Conservation (phyloP, 2,329 filamentous ascomycete species). For the Venturia nashicola region DNA sequence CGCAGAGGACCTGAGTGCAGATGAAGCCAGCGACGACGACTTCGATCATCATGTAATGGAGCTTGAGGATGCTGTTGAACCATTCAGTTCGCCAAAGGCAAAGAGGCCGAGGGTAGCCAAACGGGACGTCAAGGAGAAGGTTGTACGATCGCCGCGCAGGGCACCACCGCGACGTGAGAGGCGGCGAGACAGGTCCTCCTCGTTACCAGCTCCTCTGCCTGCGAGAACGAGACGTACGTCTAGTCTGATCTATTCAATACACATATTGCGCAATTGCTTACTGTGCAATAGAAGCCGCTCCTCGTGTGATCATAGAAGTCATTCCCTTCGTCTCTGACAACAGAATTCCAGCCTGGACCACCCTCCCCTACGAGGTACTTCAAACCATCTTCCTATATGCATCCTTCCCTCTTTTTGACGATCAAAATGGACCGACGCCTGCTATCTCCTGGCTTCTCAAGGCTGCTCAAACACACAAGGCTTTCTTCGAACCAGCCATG, state of each 20-base stretch:
- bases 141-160: background rate
- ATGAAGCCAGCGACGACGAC: background rate
- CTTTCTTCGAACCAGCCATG: conserved; percentile 61
- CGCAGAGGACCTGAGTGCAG: background rate
- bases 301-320: background rate
- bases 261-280: background rate
- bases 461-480: conserved; percentile 46
- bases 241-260: background rate
- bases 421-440: conserved; percentile 29
- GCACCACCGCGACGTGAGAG: background rate
- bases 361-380: conserved; percentile 57
- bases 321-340: conserved; percentile 3
- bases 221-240: background rate
- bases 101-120: background rate
- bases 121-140: background rate
- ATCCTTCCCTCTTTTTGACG: conserved; percentile 43
- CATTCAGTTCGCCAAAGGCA: background rate
- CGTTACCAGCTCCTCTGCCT: background rate
- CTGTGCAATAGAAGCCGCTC: background rate
- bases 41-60: background rate
- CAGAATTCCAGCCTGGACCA: conserved; percentile 44
- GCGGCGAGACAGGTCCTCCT: background rate
- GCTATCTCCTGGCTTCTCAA: conserved; percentile 50
- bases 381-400: conserved; percentile 58
- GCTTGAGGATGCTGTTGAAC: background rate